A percentile compares a stretch with the other conserved stretches of the same genome.
phyloP scores from a whole-genome alignment of 331 rosid species.

The Spiraea crenata region DNA sequence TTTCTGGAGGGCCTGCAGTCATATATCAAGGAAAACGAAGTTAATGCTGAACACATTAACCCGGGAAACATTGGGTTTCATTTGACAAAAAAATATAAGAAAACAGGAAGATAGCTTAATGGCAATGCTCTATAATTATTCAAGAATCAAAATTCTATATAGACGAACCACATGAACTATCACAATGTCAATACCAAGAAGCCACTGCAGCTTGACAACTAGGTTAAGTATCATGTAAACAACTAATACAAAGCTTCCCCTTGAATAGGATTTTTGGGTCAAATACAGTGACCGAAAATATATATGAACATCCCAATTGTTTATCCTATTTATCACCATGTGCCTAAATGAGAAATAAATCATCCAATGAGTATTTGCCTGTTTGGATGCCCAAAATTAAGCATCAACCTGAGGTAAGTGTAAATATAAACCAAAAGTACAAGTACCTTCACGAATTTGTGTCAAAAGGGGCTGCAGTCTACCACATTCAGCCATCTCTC shows the following conservation, averaged over 20 bases:
- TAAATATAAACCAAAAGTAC: constrained; percentile 10
- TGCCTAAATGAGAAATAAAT: not conserved
- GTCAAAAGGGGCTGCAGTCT: constrained; percentile 82
- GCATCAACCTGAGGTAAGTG: constrained; percentile 6
- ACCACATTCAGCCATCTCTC: constrained; percentile 93
- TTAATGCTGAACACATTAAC: constrained; percentile 21
- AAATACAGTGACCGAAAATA: not conserved
- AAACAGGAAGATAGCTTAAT: not conserved
- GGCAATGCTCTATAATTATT: not conserved
- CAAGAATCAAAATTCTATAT: not conserved
- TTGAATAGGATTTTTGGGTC: not conserved
- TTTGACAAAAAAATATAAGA: not conserved
- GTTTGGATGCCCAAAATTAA: not conserved
- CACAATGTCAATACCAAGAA: not conserved
- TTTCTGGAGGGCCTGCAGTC: constrained; percentile 83
- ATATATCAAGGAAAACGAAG: constrained; percentile 31
- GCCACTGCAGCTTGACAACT: not conserved
- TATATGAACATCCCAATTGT: not conserved
- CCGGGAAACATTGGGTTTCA: constrained; percentile 1
- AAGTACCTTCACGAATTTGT: constrained; percentile 84
- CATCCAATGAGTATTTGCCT: constrained; percentile 1
- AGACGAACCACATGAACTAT: not conserved
- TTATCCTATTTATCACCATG: constrained; percentile 11
- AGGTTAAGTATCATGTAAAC: not conserved
- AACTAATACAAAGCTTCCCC: not conserved